A percentile compares a stretch with the other conserved stretches of the same genome.
Conservation (phyloP, 352 stramenopile genomes). For the Discostella stelligera region DNA sequence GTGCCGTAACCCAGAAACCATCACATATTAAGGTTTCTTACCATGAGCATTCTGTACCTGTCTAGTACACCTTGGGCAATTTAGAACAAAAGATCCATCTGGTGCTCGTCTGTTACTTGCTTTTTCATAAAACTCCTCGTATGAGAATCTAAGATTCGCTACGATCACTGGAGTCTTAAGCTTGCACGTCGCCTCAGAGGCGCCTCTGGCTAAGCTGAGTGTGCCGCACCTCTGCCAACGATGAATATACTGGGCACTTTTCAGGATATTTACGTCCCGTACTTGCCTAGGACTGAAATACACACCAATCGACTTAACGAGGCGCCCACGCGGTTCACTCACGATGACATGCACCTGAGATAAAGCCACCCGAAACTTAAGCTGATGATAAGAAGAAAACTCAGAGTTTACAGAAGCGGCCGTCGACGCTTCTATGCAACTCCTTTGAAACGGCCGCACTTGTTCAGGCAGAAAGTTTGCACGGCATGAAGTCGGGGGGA, state of each 20-base stretch:
- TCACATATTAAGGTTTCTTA: conserved; percentile 8
- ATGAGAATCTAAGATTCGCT: conserved; percentile 80
- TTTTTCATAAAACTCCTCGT: conserved; percentile 82
- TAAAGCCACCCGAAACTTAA: conserved; percentile 76
- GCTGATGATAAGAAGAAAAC: conserved; percentile 68
- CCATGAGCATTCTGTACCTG: conserved; percentile 85
- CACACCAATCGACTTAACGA: conserved; percentile 68
- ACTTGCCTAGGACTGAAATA: conserved; percentile 75
- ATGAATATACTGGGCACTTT: conserved; percentile 59
- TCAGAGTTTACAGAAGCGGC: conserved; percentile 59
- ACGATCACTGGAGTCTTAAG: conserved; percentile 67
- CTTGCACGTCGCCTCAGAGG: conserved; percentile 57
- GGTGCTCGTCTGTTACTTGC: conserved; percentile 49
- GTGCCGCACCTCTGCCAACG: conserved; percentile 77
- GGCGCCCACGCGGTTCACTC: conserved; percentile 68
- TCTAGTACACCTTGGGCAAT: conserved; percentile 77
- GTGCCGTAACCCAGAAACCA: neutral
- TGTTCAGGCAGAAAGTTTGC: conserved; percentile 64
- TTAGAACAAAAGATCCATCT: conserved; percentile 73
- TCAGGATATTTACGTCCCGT: conserved; percentile 60
- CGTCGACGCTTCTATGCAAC: conserved; percentile 59
- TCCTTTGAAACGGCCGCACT: conserved; percentile 60
- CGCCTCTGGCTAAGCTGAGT: conserved; percentile 66
- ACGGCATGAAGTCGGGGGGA: conserved; percentile 7
- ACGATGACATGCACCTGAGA: conserved; percentile 73